These are phyloP conservation scores for Pythium scleroteichum DNA, from an alignment of 352 stramenopile genomes.

Conservation along the genomic window DNA sequence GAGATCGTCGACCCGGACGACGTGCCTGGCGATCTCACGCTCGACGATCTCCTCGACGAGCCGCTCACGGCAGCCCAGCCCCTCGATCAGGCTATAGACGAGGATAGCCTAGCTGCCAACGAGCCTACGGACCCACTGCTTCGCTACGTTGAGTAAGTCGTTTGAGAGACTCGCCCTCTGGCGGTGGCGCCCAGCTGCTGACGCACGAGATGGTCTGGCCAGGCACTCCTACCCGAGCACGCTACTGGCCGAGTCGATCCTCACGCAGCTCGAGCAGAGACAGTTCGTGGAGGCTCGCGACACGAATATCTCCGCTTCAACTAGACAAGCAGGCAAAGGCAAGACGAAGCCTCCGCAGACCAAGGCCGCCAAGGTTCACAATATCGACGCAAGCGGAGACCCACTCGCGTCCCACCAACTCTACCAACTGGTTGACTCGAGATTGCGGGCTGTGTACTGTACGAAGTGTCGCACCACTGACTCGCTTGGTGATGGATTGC, in stretches of 20 bases:
- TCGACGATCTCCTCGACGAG: conserved; percentile 11
- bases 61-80: not conserved
- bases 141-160: conserved; percentile 13
- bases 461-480: not conserved
- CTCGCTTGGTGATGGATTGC: not conserved
- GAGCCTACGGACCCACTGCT: conserved; percentile 6
- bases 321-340: too few species aligned
- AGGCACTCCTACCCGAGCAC: conserved; percentile 17
- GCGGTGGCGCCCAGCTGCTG: too few species aligned
- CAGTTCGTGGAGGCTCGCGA: not conserved
- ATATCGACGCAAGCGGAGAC: not conserved
- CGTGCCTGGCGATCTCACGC: conserved; percentile 19
- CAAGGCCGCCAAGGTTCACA: not conserved
- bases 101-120: not conserved
- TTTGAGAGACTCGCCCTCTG: too few species aligned
- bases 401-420: too few species aligned
- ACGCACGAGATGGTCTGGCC: not conserved
- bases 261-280: conserved; percentile 18
- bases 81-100: not conserved
- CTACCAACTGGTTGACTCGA: too few species aligned
- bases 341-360: too few species aligned
- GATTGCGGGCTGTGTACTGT: too few species aligned
- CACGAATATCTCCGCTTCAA: too few species aligned
- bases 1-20: conserved; percentile 20
- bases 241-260: not conserved